These are phyloP conservation scores for Didymella segeticola DNA, from an alignment of 2,329 filamentous ascomycete genomes.

Conservation along the genomic window DNA sequence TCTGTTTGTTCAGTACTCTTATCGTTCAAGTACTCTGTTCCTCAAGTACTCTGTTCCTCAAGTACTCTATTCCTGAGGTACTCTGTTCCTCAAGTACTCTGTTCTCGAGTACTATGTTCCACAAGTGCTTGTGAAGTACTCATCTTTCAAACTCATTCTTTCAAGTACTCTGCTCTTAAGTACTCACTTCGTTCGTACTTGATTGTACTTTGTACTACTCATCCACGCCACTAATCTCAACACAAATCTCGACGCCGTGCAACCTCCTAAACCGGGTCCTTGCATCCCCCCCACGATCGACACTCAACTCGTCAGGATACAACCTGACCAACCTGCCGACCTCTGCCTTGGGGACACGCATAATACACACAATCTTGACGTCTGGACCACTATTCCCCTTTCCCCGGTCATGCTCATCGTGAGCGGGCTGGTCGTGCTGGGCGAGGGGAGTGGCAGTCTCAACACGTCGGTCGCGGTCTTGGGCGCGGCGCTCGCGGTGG, in stretches of 20 bases:
- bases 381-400: constrained; percentile 18
- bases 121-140: too few relatives aligned
- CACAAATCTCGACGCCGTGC: constrained; percentile 41
- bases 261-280: constrained; percentile 41
- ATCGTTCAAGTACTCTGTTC: too few relatives aligned
- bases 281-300: constrained; percentile 42
- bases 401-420: neutral
- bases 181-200: too few relatives aligned
- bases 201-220: too few relatives aligned
- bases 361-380: constrained; percentile 47
- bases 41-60: too few relatives aligned
- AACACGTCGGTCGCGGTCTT: constrained; percentile 1
- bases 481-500: constrained; percentile 8
- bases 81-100: too few relatives aligned
- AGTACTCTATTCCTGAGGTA: too few relatives aligned
- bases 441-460: neutral
- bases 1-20: too few relatives aligned
- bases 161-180: too few relatives aligned
- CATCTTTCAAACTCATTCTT: too few relatives aligned
- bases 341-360: constrained; percentile 49
- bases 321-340: constrained; percentile 57
- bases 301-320: constrained; percentile 61
- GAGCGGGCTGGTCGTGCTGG: neutral
- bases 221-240: constrained; percentile 44
- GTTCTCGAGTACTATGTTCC: too few relatives aligned